phyloP scores from a whole-genome alignment of 352 stramenopile genomes.

The Aphanomyces invadans region DNA sequence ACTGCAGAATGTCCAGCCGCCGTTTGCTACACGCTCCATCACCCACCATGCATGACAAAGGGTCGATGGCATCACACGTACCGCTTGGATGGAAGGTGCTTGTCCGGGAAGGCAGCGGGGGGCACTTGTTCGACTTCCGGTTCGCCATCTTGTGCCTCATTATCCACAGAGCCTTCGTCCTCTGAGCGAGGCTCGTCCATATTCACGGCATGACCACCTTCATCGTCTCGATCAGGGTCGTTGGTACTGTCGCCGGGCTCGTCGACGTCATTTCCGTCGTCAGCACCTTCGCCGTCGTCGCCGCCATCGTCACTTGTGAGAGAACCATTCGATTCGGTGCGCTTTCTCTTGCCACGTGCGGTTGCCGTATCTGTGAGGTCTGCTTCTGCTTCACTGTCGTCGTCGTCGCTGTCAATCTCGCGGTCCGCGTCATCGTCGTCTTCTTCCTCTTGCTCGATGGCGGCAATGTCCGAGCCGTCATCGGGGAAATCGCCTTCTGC shows the following conservation, averaged over 20 bases:
- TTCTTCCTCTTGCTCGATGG: slow-evolving; percentile 48
- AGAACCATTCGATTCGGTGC: slow-evolving; percentile 34
- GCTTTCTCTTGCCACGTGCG: slow-evolving; percentile 35
- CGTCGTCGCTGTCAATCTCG: slow-evolving; percentile 46
- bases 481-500: slow-evolving; percentile 64
- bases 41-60: too few relatives aligned
- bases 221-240: slow-evolving; percentile 26
- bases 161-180: slow-evolving; percentile 23
- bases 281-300: background rate
- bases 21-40: slow-evolving; percentile 45
- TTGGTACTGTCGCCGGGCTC: background rate
- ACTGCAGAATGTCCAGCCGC: slow-evolving; percentile 77
- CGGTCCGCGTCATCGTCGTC: slow-evolving; percentile 56
- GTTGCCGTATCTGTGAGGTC: slow-evolving; percentile 27
- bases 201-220: slow-evolving; percentile 20
- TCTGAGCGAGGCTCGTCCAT: slow-evolving; percentile 7
- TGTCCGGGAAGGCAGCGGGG: background rate
- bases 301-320: slow-evolving; percentile 15
- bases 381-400: slow-evolving; percentile 40
- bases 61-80: background rate
- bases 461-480: slow-evolving; percentile 74
- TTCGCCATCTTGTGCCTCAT: background rate
- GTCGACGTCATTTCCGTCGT: slow-evolving; percentile 21
- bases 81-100: background rate
- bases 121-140: slow-evolving; percentile 14